phyloP scores from a whole-genome alignment of 2,329 filamentous ascomycete species.

The Hypoxylon sp. region DNA sequence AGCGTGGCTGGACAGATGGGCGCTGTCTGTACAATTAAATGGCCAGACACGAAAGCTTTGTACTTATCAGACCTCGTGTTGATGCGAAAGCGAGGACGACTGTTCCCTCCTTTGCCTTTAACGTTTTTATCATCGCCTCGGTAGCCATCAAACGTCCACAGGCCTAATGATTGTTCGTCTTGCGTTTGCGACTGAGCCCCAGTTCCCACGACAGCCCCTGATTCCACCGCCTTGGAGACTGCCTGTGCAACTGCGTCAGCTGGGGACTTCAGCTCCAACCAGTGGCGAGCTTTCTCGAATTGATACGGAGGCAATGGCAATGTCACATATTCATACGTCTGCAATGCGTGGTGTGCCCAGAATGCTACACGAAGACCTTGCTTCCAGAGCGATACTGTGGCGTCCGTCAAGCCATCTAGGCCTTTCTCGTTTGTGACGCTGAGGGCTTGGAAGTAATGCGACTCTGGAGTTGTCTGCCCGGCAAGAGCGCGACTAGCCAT shows the following conservation, averaged over 20 bases:
- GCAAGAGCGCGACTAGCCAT: conserved; percentile 51
- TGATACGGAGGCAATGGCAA: conserved; percentile 58
- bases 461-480: background rate
- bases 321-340: conserved; percentile 42
- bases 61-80: conserved; percentile 55
- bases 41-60: conserved; percentile 51
- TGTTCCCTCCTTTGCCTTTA: conserved; percentile 30
- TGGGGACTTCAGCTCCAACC: background rate
- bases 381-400: conserved; percentile 56
- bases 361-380: conserved; percentile 52
- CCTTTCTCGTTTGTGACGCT: conserved; percentile 41
- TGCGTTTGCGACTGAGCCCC: background rate
- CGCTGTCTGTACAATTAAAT: conserved; percentile 56
- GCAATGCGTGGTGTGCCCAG: conserved; percentile 55
- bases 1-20: conserved; percentile 57
- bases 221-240: background rate
- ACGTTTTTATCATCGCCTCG: conserved; percentile 26
- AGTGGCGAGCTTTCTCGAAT: conserved; percentile 49
- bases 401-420: conserved; percentile 43
- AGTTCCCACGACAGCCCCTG: background rate
- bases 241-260: background rate
- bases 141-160: conserved; percentile 51
- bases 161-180: background rate
- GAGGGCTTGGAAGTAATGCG: conserved; percentile 42
- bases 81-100: conserved; percentile 54